These are phyloP conservation scores for Lentinula detonsa DNA, from an alignment of 768 basidiomycete species.

Conservation along the genomic window DNA sequence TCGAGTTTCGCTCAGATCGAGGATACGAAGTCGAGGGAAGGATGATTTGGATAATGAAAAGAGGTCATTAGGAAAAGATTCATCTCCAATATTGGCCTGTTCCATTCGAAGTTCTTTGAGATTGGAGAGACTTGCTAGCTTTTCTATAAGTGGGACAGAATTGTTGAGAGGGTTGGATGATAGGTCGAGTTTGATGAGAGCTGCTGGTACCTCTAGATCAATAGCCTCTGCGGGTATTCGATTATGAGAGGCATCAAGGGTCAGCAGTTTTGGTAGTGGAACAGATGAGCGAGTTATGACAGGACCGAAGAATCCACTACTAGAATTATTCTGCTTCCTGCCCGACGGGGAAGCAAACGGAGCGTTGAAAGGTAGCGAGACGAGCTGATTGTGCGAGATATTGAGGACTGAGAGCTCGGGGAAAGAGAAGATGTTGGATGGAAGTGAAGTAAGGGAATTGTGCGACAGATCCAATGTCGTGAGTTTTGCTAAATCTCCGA, in stretches of 20 bases:
- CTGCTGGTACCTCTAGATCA: slow-evolving; percentile 44
- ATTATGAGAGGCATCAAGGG: slow-evolving; percentile 64
- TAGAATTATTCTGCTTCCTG: neutral
- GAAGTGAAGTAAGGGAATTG: slow-evolving; percentile 60
- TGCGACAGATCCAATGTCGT: slow-evolving; percentile 69
- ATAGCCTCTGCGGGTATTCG: slow-evolving; percentile 50
- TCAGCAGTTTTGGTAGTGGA: slow-evolving; percentile 62
- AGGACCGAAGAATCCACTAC: slow-evolving; percentile 57
- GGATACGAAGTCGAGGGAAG: slow-evolving; percentile 48
- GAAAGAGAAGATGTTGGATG: slow-evolving; percentile 59
- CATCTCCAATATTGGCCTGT: slow-evolving; percentile 54
- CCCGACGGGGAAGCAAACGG: slow-evolving; percentile 34
- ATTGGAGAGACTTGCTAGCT: slow-evolving; percentile 38
- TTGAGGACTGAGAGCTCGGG: slow-evolving; percentile 64
- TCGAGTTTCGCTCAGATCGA: slow-evolving; percentile 66
- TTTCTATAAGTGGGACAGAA: slow-evolving; percentile 34
- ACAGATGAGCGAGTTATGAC: slow-evolving; percentile 53
- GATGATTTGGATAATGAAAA: slow-evolving; percentile 16
- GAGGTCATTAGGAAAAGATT: slow-evolving; percentile 42
- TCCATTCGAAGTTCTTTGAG: slow-evolving; percentile 55
- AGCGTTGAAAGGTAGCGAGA: slow-evolving; percentile 53
- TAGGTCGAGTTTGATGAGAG: slow-evolving; percentile 54
- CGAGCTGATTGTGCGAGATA: slow-evolving; percentile 64
- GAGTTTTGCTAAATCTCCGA: slow-evolving; percentile 63
- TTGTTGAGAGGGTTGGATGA: slow-evolving; percentile 58